Percentiles rank a stretch among this genome's conserved stretches.
Evolutionary conservation across 1,139 yeast species (phyloP).

Genomic region (Pichia sp.): DNA sequence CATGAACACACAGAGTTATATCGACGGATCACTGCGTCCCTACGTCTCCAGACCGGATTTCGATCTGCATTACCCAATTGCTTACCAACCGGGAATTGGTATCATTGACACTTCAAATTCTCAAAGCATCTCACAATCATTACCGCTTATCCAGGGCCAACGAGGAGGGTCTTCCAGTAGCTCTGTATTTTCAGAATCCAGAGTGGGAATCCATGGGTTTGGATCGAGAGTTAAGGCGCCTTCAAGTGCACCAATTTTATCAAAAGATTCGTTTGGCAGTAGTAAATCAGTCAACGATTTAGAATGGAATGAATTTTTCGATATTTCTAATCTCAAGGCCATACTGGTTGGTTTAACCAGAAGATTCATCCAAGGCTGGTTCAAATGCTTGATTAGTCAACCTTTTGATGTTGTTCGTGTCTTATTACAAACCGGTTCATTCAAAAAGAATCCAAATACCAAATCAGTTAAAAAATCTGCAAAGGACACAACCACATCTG

Average conservation of each 20-base stretch:
- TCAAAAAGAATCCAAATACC: constrained; percentile 16
- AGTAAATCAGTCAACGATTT: constrained; percentile 43
- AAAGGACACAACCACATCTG: neutral
- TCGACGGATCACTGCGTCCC: constrained; percentile 31
- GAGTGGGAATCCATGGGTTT: constrained; percentile 22
- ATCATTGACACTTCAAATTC: constrained; percentile 33
- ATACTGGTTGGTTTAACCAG: constrained; percentile 51
- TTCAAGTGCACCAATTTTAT: constrained; percentile 9
- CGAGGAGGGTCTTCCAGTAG: constrained; percentile 10
- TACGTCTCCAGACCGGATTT: constrained; percentile 31
- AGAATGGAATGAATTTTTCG: constrained; percentile 68
- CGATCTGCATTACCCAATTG: constrained; percentile 32
- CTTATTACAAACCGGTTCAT: constrained; percentile 73
- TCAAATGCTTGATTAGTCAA: constrained; percentile 68
- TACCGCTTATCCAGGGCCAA: constrained; percentile 27
- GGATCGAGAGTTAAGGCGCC: constrained; percentile 13
- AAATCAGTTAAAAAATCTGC: neutral
- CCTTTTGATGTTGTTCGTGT: constrained; percentile 87
- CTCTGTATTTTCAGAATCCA: constrained; percentile 2
- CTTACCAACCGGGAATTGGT: constrained; percentile 33
- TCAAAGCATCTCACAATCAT: constrained; percentile 31
- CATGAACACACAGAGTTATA: constrained; percentile 26
- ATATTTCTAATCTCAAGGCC: constrained; percentile 54
- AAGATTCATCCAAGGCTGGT: constrained; percentile 66
- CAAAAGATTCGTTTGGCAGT: constrained; percentile 17